Conservation (phyloP, 331 rosid species). For the Stylosanthes scabra region DNA sequence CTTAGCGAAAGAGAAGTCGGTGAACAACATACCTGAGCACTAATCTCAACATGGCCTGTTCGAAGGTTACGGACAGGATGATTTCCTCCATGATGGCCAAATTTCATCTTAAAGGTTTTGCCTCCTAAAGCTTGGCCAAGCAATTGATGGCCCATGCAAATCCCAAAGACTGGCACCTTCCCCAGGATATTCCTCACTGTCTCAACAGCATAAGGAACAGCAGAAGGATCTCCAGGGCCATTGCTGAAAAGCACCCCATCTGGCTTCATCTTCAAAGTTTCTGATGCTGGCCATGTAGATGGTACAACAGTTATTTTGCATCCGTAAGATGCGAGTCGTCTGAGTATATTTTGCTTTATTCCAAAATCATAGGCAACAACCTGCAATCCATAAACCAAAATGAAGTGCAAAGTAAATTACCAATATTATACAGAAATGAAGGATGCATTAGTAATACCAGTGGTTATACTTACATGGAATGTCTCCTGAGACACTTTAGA, state of each 20-base stretch:
- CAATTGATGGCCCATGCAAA: slow-evolving; percentile 99
- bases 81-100: slow-evolving; percentile 99
- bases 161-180: slow-evolving; percentile 93
- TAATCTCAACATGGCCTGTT: slow-evolving; percentile 80
- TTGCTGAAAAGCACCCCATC: slow-evolving; percentile 85
- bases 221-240: slow-evolving; percentile 89
- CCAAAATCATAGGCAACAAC: slow-evolving; percentile 90
- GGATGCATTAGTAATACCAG: not conserved
- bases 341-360: slow-evolving; percentile 80
- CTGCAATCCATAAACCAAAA: slow-evolving; percentile 39
- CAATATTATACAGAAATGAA: not conserved
- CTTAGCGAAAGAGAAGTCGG: slow-evolving; percentile 29
- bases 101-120: slow-evolving; percentile 94
- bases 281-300: slow-evolving; percentile 79
- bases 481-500: slow-evolving; percentile 45
- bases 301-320: slow-evolving; percentile 87
- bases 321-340: slow-evolving; percentile 79
- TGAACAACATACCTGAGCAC: slow-evolving; percentile 78
- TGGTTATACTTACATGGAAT: slow-evolving; percentile 53
- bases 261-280: slow-evolving; percentile 71
- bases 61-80: slow-evolving; percentile 90
- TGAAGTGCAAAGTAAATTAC: not conserved
- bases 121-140: slow-evolving; percentile 98
- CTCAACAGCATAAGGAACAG: slow-evolving; percentile 90
- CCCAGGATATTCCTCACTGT: slow-evolving; percentile 83